Conservation (phyloP, 306 rosid genomes). For the Prosopis cineraria region DNA sequence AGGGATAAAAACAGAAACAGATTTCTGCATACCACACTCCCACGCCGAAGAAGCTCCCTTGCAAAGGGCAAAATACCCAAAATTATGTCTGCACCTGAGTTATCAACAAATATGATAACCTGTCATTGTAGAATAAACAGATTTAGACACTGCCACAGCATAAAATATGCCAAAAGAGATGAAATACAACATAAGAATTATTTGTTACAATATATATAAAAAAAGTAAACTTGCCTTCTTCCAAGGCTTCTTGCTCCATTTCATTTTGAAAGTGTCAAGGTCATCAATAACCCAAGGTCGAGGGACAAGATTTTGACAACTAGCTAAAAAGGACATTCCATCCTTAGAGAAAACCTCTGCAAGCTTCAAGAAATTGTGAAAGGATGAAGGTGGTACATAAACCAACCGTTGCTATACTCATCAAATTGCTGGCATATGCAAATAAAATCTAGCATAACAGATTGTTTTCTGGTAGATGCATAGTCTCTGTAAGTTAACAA, state of each 20-base stretch:
- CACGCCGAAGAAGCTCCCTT: conserved; percentile 87
- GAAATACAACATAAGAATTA: conserved; percentile 8
- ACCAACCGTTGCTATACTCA: conserved; percentile 16
- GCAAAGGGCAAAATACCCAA: conserved; percentile 96
- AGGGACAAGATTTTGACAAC: conserved; percentile 84
- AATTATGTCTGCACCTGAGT: conserved; percentile 95
- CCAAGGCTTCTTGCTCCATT: conserved; percentile 84
- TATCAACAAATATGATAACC: conserved; percentile 96
- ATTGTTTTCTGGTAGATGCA: background rate
- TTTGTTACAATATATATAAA: background rate
- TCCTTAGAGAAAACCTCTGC: conserved; percentile 89
- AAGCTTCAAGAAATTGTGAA: conserved; percentile 66
- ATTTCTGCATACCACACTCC: conserved; percentile 68
- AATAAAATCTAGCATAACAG: conserved; percentile 16
- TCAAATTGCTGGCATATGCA: conserved; percentile 10
- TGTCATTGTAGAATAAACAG: conserved; percentile 38
- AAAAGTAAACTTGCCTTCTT: conserved; percentile 61
- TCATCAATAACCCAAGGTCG: conserved; percentile 97
- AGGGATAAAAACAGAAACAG: background rate
- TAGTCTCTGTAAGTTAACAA: background rate
- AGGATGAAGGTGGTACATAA: conserved; percentile 28
- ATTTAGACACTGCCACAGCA: conserved; percentile 31
- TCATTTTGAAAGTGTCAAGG: conserved; percentile 69
- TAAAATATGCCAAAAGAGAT: conserved; percentile 16
- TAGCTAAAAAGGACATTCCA: conserved; percentile 86